These are phyloP conservation scores for Chloranthus sessilifolius DNA, from an alignment of 164 flowering plant genomes.

Conservation along the genomic window DNA sequence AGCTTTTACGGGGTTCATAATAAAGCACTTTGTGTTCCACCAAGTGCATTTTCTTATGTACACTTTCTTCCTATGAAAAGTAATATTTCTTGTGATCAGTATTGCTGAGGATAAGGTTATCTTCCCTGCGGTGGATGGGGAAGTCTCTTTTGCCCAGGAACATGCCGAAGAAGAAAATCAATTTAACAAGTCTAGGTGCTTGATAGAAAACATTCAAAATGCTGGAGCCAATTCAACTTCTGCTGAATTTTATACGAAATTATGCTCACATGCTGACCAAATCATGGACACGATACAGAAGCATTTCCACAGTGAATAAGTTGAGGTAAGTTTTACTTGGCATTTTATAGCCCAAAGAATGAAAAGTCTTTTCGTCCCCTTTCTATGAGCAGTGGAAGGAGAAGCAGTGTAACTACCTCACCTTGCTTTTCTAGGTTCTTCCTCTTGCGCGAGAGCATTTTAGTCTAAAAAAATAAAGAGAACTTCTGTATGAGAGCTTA, in stretches of 20 bases:
- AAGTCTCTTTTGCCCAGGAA: conserved; percentile 76
- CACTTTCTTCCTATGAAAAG: no score
- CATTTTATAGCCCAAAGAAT: no score
- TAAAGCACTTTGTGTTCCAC: no score
- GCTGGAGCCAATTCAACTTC: conserved; percentile 60
- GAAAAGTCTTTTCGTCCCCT: neutral
- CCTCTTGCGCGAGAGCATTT: conserved; percentile 86
- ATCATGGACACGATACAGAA: conserved; percentile 72
- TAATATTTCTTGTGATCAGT: conserved; percentile 34
- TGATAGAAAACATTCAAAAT: conserved; percentile 80
- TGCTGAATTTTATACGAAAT: conserved; percentile 61
- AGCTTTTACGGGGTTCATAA: no score
- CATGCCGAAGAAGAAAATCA: conserved; percentile 89
- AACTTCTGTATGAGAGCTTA: conserved; percentile 77
- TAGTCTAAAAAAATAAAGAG: conserved; percentile 55
- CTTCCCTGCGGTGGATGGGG: conserved; percentile 91
- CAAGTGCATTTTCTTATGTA: no score
- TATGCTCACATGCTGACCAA: conserved; percentile 78
- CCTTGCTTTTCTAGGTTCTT: conserved; percentile 51
- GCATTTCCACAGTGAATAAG: conserved; percentile 83
- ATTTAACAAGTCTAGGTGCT: conserved; percentile 68
- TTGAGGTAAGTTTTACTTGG: conserved; percentile 50
- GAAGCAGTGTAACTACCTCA: conserved; percentile 7
- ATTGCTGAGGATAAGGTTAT: conserved; percentile 94
- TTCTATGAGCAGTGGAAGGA: neutral